phyloP scores from a whole-genome alignment of 805 yeast species.

The Candida corydali region DNA sequence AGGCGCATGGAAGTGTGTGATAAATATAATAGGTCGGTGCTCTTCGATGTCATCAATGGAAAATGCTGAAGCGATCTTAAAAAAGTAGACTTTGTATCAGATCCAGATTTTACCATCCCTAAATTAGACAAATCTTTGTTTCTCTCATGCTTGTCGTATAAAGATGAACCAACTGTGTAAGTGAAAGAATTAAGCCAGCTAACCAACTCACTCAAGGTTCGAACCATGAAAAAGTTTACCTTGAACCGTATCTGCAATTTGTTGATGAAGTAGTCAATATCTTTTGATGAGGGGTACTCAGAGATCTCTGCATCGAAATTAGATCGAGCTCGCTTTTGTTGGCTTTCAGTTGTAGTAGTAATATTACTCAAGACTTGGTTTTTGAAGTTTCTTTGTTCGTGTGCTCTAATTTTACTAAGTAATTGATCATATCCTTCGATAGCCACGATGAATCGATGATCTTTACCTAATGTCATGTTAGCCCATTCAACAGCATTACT shows the following conservation, averaged over 20 bases:
- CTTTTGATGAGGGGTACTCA: conserved; percentile 18
- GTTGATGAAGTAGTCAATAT: conserved; percentile 38
- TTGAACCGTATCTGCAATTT: conserved; percentile 45
- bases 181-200: conserved; percentile 56
- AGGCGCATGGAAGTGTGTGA: conserved; percentile 37
- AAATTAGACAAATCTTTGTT: conserved; percentile 53
- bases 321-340: conserved; percentile 1
- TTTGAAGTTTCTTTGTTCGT: conserved; percentile 43
- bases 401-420: conserved; percentile 38
- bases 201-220: conserved; percentile 42
- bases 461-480: neutral
- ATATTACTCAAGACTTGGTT: conserved; percentile 24
- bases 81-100: conserved; percentile 42
- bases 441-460: conserved; percentile 35
- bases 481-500: conserved; percentile 1
- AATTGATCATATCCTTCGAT: conserved; percentile 48
- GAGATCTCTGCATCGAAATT: conserved; percentile 5
- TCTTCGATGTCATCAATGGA: conserved; percentile 51
- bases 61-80: conserved; percentile 52
- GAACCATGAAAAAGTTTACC: conserved; percentile 48
- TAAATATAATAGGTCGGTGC: conserved; percentile 42
- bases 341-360: conserved; percentile 7
- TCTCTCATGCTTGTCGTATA: conserved; percentile 55
- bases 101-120: conserved; percentile 53
- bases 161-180: conserved; percentile 47